Percentiles rank a stretch among this genome's conserved stretches.
Evolutionary conservation across 352 stramenopile species (phyloP).

Genomic region (Pythium dissimile): DNA sequence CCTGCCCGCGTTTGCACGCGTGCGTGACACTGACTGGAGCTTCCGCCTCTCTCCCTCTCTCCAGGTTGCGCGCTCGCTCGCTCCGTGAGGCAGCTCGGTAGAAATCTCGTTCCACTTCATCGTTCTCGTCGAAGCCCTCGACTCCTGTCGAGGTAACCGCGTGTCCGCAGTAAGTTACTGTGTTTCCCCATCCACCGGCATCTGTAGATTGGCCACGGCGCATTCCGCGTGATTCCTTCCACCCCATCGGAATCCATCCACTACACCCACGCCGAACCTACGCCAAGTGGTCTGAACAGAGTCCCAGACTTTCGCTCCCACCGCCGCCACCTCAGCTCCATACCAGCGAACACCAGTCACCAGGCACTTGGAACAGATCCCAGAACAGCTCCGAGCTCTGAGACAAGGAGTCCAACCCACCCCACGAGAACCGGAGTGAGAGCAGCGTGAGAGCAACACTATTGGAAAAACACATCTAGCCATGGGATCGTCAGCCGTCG

Average conservation of each 20-base stretch:
- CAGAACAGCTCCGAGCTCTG: too few relatives aligned
- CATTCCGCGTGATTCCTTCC: neutral
- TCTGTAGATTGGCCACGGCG: neutral
- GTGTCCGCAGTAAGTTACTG: neutral
- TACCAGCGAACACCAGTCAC: neutral
- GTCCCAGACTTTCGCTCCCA: neutral
- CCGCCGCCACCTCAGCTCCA: neutral
- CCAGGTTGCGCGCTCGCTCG: neutral
- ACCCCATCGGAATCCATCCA: neutral
- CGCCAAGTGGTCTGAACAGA: neutral
- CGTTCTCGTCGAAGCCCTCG: constrained; percentile 14
- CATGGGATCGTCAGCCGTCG: constrained; percentile 14
- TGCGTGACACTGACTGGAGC: constrained; percentile 15
- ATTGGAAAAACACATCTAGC: too few relatives aligned
- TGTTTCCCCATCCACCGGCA: neutral
- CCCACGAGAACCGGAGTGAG: too few relatives aligned
- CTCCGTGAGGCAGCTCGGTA: too few relatives aligned
- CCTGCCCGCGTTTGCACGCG: too few relatives aligned
- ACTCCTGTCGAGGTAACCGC: neutral
- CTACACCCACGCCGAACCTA: neutral
- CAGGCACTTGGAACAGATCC: too few relatives aligned
- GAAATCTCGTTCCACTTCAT: constrained; percentile 18
- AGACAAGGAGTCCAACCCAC: too few relatives aligned
- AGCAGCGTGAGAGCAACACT: too few relatives aligned
- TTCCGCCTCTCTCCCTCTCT: constrained; percentile 6